These are phyloP conservation scores for Lentinula detonsa DNA, from an alignment of 768 basidiomycete species.

Conservation along the genomic window DNA sequence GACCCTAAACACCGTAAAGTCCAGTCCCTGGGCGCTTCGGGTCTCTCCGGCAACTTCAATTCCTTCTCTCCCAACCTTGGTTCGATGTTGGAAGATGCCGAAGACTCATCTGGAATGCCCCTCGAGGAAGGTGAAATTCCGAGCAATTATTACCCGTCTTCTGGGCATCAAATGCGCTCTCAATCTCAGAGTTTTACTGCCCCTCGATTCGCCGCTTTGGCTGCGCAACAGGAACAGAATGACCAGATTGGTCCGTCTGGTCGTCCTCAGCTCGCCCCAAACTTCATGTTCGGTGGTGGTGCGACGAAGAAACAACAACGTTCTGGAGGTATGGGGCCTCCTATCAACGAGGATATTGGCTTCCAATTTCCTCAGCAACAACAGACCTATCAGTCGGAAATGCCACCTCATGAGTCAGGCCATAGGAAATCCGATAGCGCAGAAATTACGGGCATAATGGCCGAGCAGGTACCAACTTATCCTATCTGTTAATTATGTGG, in stretches of 20 bases:
- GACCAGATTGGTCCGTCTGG: conserved; percentile 66
- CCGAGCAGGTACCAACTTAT: conserved; percentile 69
- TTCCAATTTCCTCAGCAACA: conserved; percentile 83
- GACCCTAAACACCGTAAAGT: conserved; percentile 80
- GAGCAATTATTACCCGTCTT: conserved; percentile 46
- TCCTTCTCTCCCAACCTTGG: conserved; percentile 77
- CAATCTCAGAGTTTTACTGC: conserved; percentile 84
- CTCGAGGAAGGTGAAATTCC: conserved; percentile 79
- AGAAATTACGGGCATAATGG: conserved; percentile 88
- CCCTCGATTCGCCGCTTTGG: conserved; percentile 81
- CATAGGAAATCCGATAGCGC: conserved; percentile 61
- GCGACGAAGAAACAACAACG: conserved; percentile 46
- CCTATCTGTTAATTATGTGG: conserved; percentile 1
- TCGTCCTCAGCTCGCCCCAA: conserved; percentile 86
- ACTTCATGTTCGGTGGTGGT: conserved; percentile 74
- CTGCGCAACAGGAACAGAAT: conserved; percentile 63
- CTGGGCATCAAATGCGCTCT: conserved; percentile 62
- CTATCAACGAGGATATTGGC: conserved; percentile 72
- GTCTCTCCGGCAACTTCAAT: conserved; percentile 55
- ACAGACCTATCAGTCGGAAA: conserved; percentile 27
- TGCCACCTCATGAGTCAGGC: conserved; percentile 23
- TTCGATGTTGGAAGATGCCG: conserved; percentile 78
- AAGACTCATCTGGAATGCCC: conserved; percentile 45
- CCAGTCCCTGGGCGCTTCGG: conserved; percentile 59
- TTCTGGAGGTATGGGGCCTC: conserved; percentile 53